A percentile compares a stretch with the other conserved stretches of the same genome.
These are phyloP conservation scores for Neofusicoccum kwambonambiense DNA, from an alignment of 2,329 filamentous ascomycete species.

Conservation along the genomic window DNA sequence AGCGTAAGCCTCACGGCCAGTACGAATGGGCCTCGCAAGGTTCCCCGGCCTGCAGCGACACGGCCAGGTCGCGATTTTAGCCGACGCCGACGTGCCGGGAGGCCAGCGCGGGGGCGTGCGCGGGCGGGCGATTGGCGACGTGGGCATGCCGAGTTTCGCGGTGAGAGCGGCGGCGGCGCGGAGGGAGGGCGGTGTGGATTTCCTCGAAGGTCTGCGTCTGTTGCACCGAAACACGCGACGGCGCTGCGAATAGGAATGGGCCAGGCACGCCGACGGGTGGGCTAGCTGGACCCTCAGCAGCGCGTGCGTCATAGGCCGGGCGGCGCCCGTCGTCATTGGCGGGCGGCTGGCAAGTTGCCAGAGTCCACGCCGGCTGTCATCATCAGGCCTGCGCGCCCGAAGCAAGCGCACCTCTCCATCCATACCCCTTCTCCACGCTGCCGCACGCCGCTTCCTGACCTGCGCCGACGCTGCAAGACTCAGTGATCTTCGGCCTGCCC, in stretches of 20 bases:
- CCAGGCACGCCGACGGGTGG: no score
- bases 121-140: neutral
- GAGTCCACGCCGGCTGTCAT: no score
- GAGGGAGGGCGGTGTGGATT: neutral
- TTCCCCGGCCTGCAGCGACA: neutral
- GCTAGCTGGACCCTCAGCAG: no score
- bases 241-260: no score
- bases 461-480: neutral
- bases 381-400: neutral
- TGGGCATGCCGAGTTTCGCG: neutral
- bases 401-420: neutral
- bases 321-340: no score
- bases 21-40: neutral
- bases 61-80: neutral
- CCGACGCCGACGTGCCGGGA: neutral
- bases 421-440: neutral
- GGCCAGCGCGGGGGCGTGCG: neutral
- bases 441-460: neutral
- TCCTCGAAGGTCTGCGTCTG: no score
- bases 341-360: no score
- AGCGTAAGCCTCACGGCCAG: neutral
- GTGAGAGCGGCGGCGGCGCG: neutral
- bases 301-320: no score
- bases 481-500: constrained; percentile 1
- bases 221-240: no score